These are phyloP conservation scores for Podaxis sp. DNA, from an alignment of 768 basidiomycete genomes.

Conservation along the genomic window DNA sequence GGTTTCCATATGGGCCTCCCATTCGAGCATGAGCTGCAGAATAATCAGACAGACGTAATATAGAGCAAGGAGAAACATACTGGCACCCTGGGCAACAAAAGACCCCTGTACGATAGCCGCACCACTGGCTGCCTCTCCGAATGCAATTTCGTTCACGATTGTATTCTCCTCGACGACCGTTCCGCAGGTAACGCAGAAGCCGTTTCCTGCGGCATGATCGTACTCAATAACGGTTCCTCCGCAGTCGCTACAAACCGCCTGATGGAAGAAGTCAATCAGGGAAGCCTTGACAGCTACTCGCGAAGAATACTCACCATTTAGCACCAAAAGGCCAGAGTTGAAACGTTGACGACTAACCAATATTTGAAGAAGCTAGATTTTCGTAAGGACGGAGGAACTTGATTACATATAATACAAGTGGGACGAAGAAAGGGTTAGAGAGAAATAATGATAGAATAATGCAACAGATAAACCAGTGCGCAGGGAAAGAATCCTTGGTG, in stretches of 20 bases:
- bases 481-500: neutral
- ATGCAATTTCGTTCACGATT: slow-evolving; percentile 90
- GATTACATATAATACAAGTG: slow-evolving; percentile 2
- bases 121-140: slow-evolving; percentile 90
- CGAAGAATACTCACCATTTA: neutral
- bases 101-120: slow-evolving; percentile 95
- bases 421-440: slow-evolving; percentile 6
- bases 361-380: neutral
- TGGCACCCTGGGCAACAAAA: slow-evolving; percentile 87
- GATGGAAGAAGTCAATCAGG: neutral
- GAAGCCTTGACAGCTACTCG: neutral
- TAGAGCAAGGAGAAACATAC: slow-evolving; percentile 43
- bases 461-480: neutral
- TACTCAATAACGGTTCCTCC: slow-evolving; percentile 85
- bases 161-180: slow-evolving; percentile 91
- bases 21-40: slow-evolving; percentile 71
- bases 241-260: slow-evolving; percentile 72
- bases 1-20: slow-evolving; percentile 77
- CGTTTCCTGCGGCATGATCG: slow-evolving; percentile 78
- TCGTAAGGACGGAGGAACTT: neutral
- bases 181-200: slow-evolving; percentile 82
- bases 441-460: slow-evolving; percentile 17
- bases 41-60: slow-evolving; percentile 1
- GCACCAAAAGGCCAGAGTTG: neutral
- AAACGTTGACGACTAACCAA: neutral